phyloP scores from a whole-genome alignment of 306 rosid species.

The Lupinus albus region DNA sequence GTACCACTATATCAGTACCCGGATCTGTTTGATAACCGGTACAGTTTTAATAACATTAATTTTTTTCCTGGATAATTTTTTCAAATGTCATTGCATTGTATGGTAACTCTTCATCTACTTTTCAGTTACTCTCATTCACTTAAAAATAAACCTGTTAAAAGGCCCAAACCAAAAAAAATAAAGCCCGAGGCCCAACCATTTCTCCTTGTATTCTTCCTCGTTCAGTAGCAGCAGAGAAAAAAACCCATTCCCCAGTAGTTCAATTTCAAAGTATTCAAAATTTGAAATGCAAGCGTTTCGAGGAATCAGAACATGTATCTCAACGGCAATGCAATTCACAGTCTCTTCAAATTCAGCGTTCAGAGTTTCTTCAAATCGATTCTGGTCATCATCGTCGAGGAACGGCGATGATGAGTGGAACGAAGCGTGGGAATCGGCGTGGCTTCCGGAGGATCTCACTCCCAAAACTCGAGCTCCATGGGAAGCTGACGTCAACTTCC shows the following conservation, averaged over 20 bases:
- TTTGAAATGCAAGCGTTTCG: slow-evolving; percentile 54
- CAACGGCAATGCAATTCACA: slow-evolving; percentile 20
- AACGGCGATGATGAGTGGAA: slow-evolving; percentile 85
- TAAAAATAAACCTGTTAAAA: no score
- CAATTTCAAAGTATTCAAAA: not conserved
- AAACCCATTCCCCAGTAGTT: not conserved
- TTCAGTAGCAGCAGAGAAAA: not conserved
- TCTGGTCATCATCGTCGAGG: slow-evolving; percentile 34
- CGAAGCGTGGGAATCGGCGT: slow-evolving; percentile 90
- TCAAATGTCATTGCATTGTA: no score
- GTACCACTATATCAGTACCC: no score
- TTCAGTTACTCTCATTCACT: no score
- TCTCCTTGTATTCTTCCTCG: not conserved
- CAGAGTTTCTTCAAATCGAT: not conserved
- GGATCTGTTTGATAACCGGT: no score
- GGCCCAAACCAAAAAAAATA: not conserved
- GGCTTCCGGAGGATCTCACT: slow-evolving; percentile 83
- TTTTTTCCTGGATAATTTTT: no score
- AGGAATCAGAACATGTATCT: slow-evolving; percentile 34
- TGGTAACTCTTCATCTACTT: no score
- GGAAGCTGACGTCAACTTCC: slow-evolving; percentile 76
- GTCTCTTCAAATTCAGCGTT: not conserved
- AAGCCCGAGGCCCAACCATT: slow-evolving; percentile 27
- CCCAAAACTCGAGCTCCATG: slow-evolving; percentile 68
- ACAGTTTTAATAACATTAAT: no score